A percentile compares a stretch with the other conserved stretches of the same genome.
Conservation (phyloP, 495 filamentous ascomycete genomes). For the Podospora conica region DNA sequence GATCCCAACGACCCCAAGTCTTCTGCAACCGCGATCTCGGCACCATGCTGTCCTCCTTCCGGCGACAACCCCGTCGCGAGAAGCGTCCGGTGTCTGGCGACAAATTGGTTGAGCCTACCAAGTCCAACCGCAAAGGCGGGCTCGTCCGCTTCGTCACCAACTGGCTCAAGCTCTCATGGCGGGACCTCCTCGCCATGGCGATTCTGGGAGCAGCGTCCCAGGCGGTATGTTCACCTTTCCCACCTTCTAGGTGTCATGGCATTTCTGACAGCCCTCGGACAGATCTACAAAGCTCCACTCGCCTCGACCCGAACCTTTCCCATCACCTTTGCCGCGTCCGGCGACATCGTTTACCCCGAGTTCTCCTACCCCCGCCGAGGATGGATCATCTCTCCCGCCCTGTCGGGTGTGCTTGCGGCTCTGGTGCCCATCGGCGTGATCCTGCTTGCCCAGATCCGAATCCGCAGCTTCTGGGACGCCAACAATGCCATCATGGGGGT, state of each 20-base stretch:
- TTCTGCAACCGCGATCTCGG: background rate
- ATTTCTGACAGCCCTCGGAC: slow-evolving; percentile 7
- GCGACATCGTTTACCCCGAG: slow-evolving; percentile 53
- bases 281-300: slow-evolving; percentile 53
- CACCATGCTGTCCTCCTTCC: background rate
- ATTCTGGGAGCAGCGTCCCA: slow-evolving; percentile 51
- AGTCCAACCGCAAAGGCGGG: background rate
- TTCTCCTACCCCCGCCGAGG: slow-evolving; percentile 56
- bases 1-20: background rate
- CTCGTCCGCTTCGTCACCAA: slow-evolving; percentile 15
- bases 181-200: slow-evolving; percentile 54
- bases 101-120: background rate
- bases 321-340: slow-evolving; percentile 47
- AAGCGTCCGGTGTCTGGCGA: background rate
- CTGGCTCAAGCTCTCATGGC: slow-evolving; percentile 52
- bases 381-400: slow-evolving; percentile 56
- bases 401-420: slow-evolving; percentile 48
- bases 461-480: slow-evolving; percentile 60
- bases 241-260: background rate
- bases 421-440: slow-evolving; percentile 54
- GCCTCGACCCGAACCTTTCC: slow-evolving; percentile 52
- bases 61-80: background rate
- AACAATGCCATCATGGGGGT: slow-evolving; percentile 59
- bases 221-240: slow-evolving; percentile 38
- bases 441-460: slow-evolving; percentile 51